A percentile compares a stretch with the other conserved stretches of the same genome.
These are phyloP conservation scores for Dothideomycetes sp. DNA, from an alignment of 2,329 filamentous ascomycete genomes.

Conservation along the genomic window DNA sequence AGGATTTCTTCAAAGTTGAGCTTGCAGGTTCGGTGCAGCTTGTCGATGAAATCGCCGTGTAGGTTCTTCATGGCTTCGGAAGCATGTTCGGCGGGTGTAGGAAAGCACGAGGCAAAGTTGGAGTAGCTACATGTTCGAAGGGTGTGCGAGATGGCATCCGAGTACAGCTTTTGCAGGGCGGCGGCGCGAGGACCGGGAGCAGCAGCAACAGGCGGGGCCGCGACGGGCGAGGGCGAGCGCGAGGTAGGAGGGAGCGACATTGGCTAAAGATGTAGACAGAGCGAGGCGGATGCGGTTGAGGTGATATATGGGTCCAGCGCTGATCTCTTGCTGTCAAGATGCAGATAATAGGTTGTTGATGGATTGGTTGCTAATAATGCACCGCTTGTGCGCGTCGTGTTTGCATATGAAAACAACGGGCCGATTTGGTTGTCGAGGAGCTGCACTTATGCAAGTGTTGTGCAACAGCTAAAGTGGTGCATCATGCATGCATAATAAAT, in stretches of 20 bases:
- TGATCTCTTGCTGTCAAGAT: slow-evolving; percentile 4
- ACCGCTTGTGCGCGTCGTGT: neutral
- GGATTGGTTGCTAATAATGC: neutral
- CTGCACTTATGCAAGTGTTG: neutral
- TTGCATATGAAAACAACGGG: neutral
- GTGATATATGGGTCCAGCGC: neutral
- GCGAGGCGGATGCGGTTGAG: neutral
- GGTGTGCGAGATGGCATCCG: slow-evolving; percentile 49
- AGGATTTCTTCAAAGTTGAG: slow-evolving; percentile 55
- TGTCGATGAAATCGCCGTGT: slow-evolving; percentile 49
- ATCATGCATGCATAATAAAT: neutral
- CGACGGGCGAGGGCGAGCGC: slow-evolving; percentile 42
- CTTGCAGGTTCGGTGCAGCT: slow-evolving; percentile 48
- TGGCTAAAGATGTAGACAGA: neutral
- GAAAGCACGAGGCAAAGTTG: slow-evolving; percentile 56
- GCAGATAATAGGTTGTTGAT: too few species aligned
- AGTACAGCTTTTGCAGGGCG: slow-evolving; percentile 51
- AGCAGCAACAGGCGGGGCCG: slow-evolving; percentile 44
- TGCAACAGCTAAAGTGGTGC: too few species aligned
- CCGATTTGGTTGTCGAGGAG: neutral
- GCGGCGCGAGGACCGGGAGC: slow-evolving; percentile 52
- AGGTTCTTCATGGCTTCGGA: slow-evolving; percentile 48
- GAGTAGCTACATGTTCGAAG: slow-evolving; percentile 52
- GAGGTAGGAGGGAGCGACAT: slow-evolving; percentile 9
- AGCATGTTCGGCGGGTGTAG: slow-evolving; percentile 50